Base-by-base conservation (phyloP, 2,329 filamentous ascomycete species). In the Aspergillus sp. region DNA sequence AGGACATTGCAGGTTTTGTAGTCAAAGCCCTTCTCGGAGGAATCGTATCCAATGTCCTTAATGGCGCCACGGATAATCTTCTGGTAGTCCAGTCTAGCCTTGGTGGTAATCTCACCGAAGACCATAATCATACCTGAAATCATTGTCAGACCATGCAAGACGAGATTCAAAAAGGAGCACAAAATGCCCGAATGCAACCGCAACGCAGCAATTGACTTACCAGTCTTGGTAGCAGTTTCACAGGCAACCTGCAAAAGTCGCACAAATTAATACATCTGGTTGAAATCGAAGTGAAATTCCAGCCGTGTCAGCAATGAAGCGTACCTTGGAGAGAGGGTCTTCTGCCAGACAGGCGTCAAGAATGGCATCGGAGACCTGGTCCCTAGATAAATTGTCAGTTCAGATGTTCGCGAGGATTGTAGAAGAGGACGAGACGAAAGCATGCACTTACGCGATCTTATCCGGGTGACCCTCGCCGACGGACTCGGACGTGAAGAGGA, bases 1-100 rank as follows among this genome's bases (percentile, higher is more conserved):
- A 97, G 83, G 67, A 98, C 82, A 79, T 96, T 97, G 79, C 86
- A 91, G 61, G 93, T 98, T 85, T 97, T 97, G 88, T 96, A 95
- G 79, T 98, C 93, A 75, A 98, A 98, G 55, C 93, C 93, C 84
- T 98, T 98, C 64, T 81, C 79, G 47, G 93, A 97, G 74, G 86
- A 82, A 76, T 98, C 93, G 76, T 97, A 98, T 64, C 93, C 93
- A 68, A 98, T 98, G 69, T 94, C 91, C 82, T 95, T 91, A 82
- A 98, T 89, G 69, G 90, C 82, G 56, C 83, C 74, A 72, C 93
- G 91, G 72, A 98, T 88, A 64, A 96, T 80, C 79, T 90, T 94
- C 75, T 98, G 93, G 85, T 96, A 98, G 80, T 98, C 93, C 62
- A 97, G 78, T 60, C 77, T 80, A 73, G 91, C 84, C 79, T 94